Conservation (phyloP, 768 basidiomycete species). For the Amanita fuliginea region DNA sequence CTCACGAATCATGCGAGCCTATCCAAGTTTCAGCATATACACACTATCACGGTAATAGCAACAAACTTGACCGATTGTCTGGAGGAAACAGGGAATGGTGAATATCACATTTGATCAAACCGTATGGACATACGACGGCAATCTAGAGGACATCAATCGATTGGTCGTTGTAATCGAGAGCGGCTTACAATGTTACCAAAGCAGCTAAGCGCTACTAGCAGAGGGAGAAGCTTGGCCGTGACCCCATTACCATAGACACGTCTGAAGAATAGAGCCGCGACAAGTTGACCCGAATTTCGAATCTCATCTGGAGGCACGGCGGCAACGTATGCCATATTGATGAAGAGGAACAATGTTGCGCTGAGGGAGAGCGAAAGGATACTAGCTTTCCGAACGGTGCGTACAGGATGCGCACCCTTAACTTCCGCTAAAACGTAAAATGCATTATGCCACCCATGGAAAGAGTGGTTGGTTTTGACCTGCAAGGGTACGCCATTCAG, state of each 20-base stretch:
- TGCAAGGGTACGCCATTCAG: constrained; percentile 9
- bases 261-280: constrained; percentile 24
- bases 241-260: constrained; percentile 18
- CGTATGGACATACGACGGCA: constrained; percentile 16
- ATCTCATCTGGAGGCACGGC: constrained; percentile 25
- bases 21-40: constrained; percentile 8
- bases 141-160: constrained; percentile 12
- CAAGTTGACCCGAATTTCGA: constrained; percentile 19
- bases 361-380: constrained; percentile 29
- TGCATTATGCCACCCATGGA: constrained; percentile 23
- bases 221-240: constrained; percentile 18
- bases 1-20: constrained; percentile 36
- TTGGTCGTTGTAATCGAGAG: no score
- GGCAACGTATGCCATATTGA: constrained; percentile 29
- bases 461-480: constrained; percentile 25
- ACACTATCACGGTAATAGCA: background rate
- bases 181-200: constrained; percentile 25
- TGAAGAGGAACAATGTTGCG: constrained; percentile 32
- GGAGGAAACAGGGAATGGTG: background rate
- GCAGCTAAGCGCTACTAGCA: constrained; percentile 22
- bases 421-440: constrained; percentile 38
- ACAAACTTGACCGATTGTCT: constrained; percentile 20
- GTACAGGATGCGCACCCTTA: constrained; percentile 26
- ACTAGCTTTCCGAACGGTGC: constrained; percentile 32
- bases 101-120: background rate